phyloP scores from a whole-genome alignment of 495 filamentous ascomycete genomes.

The Penicillium silybi region DNA sequence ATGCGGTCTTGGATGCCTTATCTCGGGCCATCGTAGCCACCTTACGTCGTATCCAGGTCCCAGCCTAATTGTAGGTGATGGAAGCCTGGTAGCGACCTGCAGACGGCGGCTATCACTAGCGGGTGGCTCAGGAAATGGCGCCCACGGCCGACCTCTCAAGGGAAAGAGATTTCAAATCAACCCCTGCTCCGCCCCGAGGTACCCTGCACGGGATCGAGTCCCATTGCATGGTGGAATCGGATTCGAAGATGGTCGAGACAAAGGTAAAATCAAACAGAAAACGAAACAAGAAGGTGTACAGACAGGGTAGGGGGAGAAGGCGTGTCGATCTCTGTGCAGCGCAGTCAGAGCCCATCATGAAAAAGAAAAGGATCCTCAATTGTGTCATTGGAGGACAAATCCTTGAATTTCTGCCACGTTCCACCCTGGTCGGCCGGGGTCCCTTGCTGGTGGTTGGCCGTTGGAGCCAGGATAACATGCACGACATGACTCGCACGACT shows the following conservation, averaged over 20 bases:
- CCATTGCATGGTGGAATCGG: not conserved
- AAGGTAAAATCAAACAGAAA: not conserved
- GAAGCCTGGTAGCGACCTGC: conserved; percentile 6
- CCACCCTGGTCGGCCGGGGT: conserved; percentile 6
- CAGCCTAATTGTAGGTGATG: no score
- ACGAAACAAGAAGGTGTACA: not conserved
- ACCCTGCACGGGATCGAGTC: not conserved
- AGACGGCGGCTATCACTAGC: conserved; percentile 29
- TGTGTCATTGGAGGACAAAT: conserved; percentile 5
- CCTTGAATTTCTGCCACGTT: conserved; percentile 10
- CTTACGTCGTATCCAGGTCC: not conserved
- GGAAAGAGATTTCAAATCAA: conserved; percentile 5
- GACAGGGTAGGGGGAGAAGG: not conserved
- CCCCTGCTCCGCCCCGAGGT: not conserved
- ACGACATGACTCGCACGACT: conserved; percentile 25
- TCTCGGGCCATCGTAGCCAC: no score
- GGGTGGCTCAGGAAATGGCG: conserved; percentile 14
- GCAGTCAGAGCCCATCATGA: conserved; percentile 3
- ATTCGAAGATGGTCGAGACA: not conserved
- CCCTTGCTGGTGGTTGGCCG: conserved; percentile 9
- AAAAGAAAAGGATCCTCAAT: not conserved
- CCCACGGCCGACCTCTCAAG: conserved; percentile 2
- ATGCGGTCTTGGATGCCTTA: not conserved
- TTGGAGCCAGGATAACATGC: conserved; percentile 18
- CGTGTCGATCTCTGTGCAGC: conserved; percentile 1